Conservation (phyloP, 805 yeast genomes). For the Candida chauliodis region DNA sequence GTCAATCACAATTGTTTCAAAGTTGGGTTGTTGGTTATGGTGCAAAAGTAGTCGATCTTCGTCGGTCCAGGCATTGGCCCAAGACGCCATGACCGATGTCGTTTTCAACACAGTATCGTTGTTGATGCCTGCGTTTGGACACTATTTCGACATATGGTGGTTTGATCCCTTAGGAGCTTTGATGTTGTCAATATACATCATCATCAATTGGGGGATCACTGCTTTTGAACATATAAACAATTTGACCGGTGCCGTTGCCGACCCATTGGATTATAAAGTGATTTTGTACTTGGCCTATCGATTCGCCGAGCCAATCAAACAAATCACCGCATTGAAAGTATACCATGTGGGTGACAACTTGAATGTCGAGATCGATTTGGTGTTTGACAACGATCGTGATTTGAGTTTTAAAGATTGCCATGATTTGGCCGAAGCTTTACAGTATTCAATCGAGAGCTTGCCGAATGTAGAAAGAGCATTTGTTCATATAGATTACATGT, state of each 20-base stretch:
- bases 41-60: slow-evolving; percentile 59
- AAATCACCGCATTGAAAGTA: slow-evolving; percentile 62
- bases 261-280: slow-evolving; percentile 58
- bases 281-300: slow-evolving; percentile 64
- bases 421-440: slow-evolving; percentile 78
- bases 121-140: slow-evolving; percentile 64
- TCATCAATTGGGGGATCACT: slow-evolving; percentile 58
- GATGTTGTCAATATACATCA: slow-evolving; percentile 56
- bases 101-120: slow-evolving; percentile 70
- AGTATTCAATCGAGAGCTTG: slow-evolving; percentile 73
- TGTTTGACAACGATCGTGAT: slow-evolving; percentile 43
- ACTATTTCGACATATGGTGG: slow-evolving; percentile 57
- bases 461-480: slow-evolving; percentile 78
- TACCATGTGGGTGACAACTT: slow-evolving; percentile 78
- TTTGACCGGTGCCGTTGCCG: slow-evolving; percentile 71
- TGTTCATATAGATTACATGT: slow-evolving; percentile 71
- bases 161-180: slow-evolving; percentile 74
- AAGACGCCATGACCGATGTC: slow-evolving; percentile 77
- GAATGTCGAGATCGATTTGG: slow-evolving; percentile 73
- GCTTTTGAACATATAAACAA: slow-evolving; percentile 73
- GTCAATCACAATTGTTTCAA: slow-evolving; percentile 58
- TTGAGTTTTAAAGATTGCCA: slow-evolving; percentile 64
- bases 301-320: slow-evolving; percentile 63
- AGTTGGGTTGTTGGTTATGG: slow-evolving; percentile 60
- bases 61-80: slow-evolving; percentile 75